Base-by-base conservation (phyloP, 495 filamentous ascomycete genomes). In the Aspergillus cavernicola region DNA sequence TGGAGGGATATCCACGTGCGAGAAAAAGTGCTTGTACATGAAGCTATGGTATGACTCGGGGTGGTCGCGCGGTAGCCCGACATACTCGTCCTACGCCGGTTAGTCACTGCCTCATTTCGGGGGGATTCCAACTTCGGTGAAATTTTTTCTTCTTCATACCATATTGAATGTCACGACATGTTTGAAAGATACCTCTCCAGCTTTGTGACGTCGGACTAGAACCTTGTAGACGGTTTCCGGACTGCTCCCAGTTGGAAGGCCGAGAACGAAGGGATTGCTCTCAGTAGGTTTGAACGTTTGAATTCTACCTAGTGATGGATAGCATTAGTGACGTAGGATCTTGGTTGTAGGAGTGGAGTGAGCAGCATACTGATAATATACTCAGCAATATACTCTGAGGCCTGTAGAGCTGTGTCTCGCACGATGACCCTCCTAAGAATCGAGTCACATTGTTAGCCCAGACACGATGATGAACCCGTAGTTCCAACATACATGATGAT, bases 121-220 rank as follows among this genome's bases (percentile, higher is more conserved):
- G n/a, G n/a, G n/a, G n/a, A 29, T 9, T 20, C 15, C 36, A 7
- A 40, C n/a, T 9, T 37, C 24, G 40, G 48, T 13, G 15, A 28
- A 19, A n/a, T n/a, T n/a, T n/a, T n/a, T n/a, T n/a, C 26, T n/a
- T 1, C 33, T 28, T 28, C 41, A 23, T 82, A 90, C 88, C 89
- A 95, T 95, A 66, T 95, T 95, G 75, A 92, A 92, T 7, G 89
- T 93, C 61, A 91, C 78, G 58, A 93, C 88, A 86, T 92, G 83
- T 60, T 84, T 85, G 64, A 92, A 93, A 0, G 88, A 91, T 55
- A 93, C 85, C 58, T 87, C 80, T 55, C 87, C 87, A 35, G 82
- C 80, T 67, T 89, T 87, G 76, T 89, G 82, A 53, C 79, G 82
- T 62, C 84, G 79, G 9, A 92, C 88, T 0, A 92, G 76, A 60